phyloP scores from a whole-genome alignment of 345 rosid genomes.

The Fremontodendron californicum region DNA sequence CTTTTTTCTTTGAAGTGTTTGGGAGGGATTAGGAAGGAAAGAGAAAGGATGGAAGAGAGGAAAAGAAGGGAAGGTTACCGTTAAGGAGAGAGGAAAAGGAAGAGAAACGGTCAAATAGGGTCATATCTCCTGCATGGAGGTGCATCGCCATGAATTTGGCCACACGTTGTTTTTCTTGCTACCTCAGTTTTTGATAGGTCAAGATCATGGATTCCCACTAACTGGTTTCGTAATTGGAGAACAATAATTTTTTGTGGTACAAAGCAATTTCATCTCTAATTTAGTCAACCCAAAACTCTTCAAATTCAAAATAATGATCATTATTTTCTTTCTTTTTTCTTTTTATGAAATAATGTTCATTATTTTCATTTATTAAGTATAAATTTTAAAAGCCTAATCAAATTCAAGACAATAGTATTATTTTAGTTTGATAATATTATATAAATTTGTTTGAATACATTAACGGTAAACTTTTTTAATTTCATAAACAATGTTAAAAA shows the following conservation, averaged over 20 bases:
- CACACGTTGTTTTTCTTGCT: too few species aligned
- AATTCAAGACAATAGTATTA: too few species aligned
- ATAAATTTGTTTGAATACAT: too few species aligned
- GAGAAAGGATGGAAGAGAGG: constrained; percentile 35
- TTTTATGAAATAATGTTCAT: too few species aligned
- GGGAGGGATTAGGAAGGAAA: neutral
- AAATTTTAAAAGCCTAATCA: too few species aligned
- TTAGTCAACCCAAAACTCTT: constrained; percentile 62
- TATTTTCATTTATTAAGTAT: too few species aligned
- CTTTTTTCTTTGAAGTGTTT: neutral
- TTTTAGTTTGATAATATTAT: too few species aligned
- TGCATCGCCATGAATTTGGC: neutral
- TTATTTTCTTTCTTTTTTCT: too few species aligned
- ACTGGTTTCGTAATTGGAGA: neutral
- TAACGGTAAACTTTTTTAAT: too few species aligned
- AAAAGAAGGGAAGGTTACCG: constrained; percentile 25
- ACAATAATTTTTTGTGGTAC: too few species aligned
- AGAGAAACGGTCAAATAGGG: constrained; percentile 42
- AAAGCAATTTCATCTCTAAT: neutral
- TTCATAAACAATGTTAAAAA: too few species aligned
- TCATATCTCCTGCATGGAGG: constrained; percentile 7
- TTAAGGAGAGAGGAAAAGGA: neutral
- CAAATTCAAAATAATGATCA: constrained; percentile 6
- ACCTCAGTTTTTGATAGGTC: neutral
- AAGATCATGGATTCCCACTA: neutral